These are phyloP conservation scores for Phoma sp. DNA, from an alignment of 2,329 filamentous ascomycete species.

Conservation along the genomic window DNA sequence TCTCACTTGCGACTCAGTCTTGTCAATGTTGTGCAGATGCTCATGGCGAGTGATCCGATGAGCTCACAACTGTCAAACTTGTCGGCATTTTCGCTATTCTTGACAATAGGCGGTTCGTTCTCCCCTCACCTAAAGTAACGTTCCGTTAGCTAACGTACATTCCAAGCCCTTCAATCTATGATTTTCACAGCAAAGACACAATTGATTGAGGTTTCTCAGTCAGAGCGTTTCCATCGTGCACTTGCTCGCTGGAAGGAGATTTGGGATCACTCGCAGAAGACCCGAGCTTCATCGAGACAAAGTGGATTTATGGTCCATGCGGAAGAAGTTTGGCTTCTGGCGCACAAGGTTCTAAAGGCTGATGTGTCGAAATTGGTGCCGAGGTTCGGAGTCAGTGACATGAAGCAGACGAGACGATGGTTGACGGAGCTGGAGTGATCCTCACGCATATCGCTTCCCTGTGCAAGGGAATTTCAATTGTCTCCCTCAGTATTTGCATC, in stretches of 20 bases:
- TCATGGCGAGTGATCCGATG: background rate
- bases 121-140: background rate
- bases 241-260: conserved; percentile 9
- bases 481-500: background rate
- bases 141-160: background rate
- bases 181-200: background rate
- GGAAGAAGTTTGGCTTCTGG: conserved; percentile 1
- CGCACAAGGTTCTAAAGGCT: background rate
- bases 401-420: conserved; percentile 1
- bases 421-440: background rate
- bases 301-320: conserved; percentile 1
- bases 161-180: background rate
- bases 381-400: background rate
- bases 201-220: background rate
- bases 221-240: background rate
- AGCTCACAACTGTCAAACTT: background rate
- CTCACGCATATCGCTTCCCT: background rate
- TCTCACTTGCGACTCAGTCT: background rate
- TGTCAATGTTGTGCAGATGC: background rate
- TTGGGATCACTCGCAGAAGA: background rate
- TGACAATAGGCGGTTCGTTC: background rate
- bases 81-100: background rate
- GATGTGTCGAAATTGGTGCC: background rate
- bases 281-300: conserved; percentile 48
- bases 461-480: background rate